Base-by-base conservation (phyloP, 768 basidiomycete genomes). In the Atractiella rhizophila region DNA sequence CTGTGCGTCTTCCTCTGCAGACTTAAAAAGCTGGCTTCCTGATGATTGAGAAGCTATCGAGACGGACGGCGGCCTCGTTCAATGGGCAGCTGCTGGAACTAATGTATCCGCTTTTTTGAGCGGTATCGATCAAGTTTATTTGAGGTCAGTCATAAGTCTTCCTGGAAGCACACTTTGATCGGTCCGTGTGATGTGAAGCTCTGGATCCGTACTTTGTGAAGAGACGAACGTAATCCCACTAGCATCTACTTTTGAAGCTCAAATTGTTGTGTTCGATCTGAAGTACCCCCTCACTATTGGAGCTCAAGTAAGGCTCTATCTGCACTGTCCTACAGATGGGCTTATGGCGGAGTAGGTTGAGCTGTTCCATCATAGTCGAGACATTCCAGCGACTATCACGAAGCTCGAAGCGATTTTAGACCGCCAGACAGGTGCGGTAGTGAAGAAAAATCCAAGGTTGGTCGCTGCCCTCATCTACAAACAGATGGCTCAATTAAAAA, bases 191-290 rank as follows among this genome's bases (percentile, higher is more conserved):
- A n/a, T n/a, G 23, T 19, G 5, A 45, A 71, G 65, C 46, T 74
- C 94, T 41, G 91, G 91, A 18, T 79, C 70, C 31, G 80, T 96
- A 18, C 65, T 98, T 6, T 96, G 88, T 52, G 71, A 77, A 7
- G 68, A 67, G 0, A 62, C 64, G 2, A 66, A 75, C 35, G 63
- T 70, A 24, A 73, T 91, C 16, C 77, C 77, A 2, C 64, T 96
- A 20, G 76, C 71, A 2, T 71, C 69, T 5, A 58, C 63, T 12
- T 94, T 96, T 58, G 71, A 65, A 5, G 83, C 85, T 5, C 72
- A 82, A 46, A 73, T 98, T 50, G 77, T 98, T 42, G 69, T 91
- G 4, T 96, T 98, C 55, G 91, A 98, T 54, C 69, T 88, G 12
- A 70, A 77, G 48, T 66, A 79, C 35, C 91, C 91, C 0, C 76